Base-by-base conservation (phyloP, 1,284 basidiomycete species). In the Tylopilus sp. region DNA sequence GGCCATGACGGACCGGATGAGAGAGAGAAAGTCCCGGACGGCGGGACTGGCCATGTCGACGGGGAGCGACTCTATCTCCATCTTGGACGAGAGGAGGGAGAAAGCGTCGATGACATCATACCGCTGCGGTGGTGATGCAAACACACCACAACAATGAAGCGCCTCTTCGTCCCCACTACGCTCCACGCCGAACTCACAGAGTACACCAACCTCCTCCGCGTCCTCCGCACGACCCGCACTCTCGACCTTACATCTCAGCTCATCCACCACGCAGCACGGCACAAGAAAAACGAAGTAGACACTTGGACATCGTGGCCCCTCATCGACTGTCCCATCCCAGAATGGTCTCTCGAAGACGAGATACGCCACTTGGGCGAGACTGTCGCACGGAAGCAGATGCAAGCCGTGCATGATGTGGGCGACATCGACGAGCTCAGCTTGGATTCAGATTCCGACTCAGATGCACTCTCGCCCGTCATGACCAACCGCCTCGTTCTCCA, bases 11-110 rank as follows among this genome's bases (percentile, higher is more conserved):
- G 18, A 73, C 72, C 83, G 66, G 13, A 82, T 70, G 6, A 85
- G 77, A 6, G 77, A 66, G 33, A 85, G 68, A 59, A 79, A 81
- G 4, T 84, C 76, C 23, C 70, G 70, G 11, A 84, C 72, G 4
- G 71, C 74, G 0, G 82, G 79, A 52, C 77, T 71, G 3, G 67
- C 67, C 30, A 70, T 68, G 62, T 84, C 81, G 9, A 83, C 54
- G 2, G 79, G 76, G 1, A 78, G 63, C 0, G 63, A 48, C 21
- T 76, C 74, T 76, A 79, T 77, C 51, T 23, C 21, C 21, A 7
- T 35, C 34, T 52, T 61, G 39, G 39, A 31, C 18, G n/a, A n/a
- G n/a, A 34, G 23, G 16, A 10, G 18, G 10, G 34, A 19, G 25
- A 4, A 15, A 15, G 9, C 0, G 12, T 2, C 21, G 19, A 29